phyloP scores from a whole-genome alignment of 2,329 filamentous ascomycete genomes.

The Lanzia echinophila region DNA sequence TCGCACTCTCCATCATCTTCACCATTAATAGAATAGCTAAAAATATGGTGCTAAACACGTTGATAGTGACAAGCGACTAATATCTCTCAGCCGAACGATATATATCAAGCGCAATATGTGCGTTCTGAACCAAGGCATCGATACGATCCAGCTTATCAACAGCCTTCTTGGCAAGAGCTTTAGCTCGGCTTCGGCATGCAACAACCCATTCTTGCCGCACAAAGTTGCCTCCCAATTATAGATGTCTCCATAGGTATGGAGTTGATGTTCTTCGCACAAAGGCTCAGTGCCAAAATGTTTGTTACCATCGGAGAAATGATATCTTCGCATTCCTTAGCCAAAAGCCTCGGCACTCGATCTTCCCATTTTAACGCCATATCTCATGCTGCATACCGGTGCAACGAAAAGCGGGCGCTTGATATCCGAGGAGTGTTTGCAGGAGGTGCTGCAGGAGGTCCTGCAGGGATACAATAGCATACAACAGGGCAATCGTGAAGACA shows the following conservation, averaged over 20 bases:
- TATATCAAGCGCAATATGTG: too few relatives aligned
- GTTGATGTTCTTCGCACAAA: constrained; percentile 32
- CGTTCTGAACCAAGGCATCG: too few relatives aligned
- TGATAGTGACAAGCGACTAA: too few relatives aligned
- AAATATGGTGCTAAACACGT: too few relatives aligned
- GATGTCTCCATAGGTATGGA: constrained; percentile 29
- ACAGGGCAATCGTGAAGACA: constrained; percentile 42
- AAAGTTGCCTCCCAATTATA: constrained; percentile 20
- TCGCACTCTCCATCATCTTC: too few relatives aligned
- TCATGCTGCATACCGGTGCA: constrained; percentile 37
- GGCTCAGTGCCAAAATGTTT: constrained; percentile 33
- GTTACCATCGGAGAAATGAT: constrained; percentile 28
- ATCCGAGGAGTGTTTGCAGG: constrained; percentile 33
- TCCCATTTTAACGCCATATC: constrained; percentile 2
- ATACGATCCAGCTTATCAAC: constrained; percentile 21
- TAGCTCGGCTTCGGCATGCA: constrained; percentile 29
- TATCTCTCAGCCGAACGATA: too few relatives aligned
- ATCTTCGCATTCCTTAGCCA: constrained; percentile 24
- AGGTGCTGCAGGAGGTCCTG: too few relatives aligned
- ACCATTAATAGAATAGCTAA: too few relatives aligned
- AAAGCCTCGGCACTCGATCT: constrained; percentile 12
- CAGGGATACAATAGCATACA: too few relatives aligned
- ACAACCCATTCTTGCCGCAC: constrained; percentile 25
- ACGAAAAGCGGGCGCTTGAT: constrained; percentile 41
- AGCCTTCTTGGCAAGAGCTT: constrained; percentile 32